Evolutionary conservation across 2,329 filamentous ascomycete genomes (phyloP).

Genomic region (Aspergillus carbonarius): DNA sequence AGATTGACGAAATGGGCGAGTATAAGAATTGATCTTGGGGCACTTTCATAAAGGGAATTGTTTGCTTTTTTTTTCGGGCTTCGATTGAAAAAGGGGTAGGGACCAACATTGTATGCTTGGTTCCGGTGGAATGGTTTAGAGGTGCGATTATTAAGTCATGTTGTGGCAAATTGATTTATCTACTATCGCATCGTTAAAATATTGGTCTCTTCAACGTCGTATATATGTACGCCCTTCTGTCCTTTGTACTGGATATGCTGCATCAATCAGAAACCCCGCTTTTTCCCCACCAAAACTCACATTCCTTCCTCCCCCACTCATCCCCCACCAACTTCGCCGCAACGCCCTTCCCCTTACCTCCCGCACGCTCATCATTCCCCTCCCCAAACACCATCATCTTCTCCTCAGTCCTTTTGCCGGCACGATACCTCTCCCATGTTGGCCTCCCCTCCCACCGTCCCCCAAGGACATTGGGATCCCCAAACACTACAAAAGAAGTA

Average conservation of each 20-base stretch:
- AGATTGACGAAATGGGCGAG: no score
- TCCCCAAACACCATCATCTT: conserved; percentile 48
- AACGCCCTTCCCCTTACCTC: conserved; percentile 38
- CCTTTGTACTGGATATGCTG: neutral
- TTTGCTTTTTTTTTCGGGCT: no score
- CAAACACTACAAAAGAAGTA: conserved; percentile 50
- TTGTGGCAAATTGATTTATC: no score
- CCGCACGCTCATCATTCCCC: conserved; percentile 51
- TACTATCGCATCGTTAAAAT: neutral
- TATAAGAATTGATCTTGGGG: neutral
- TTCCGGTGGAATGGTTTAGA: no score
- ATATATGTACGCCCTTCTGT: neutral
- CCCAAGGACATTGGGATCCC: conserved; percentile 45
- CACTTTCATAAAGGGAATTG: no score
- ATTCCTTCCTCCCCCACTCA: conserved; percentile 46
- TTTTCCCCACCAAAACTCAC: conserved; percentile 48
- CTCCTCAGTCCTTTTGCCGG: conserved; percentile 19
- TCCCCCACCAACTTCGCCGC: conserved; percentile 44
- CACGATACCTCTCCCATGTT: conserved; percentile 37
- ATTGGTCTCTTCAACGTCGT: neutral
- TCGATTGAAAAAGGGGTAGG: no score
- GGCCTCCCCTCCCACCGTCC: conserved; percentile 33
- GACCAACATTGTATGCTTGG: no score
- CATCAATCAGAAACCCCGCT: conserved; percentile 23
- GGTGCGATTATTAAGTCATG: no score